These are phyloP conservation scores for Aegilops umbellulata DNA, from an alignment of 176 grass and related monocot species.

Conservation along the genomic window DNA sequence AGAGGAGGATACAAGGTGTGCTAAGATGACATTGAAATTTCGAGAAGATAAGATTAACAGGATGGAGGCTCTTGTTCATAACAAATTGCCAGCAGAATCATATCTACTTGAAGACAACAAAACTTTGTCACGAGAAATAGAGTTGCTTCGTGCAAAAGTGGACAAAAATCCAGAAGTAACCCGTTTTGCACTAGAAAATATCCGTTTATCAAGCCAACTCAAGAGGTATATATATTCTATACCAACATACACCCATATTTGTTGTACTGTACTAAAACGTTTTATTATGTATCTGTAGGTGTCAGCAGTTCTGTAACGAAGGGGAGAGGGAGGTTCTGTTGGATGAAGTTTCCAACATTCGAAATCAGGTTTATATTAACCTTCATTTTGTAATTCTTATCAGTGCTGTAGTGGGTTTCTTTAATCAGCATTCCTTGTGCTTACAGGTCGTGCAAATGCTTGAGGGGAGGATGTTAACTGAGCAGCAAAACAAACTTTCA, in stretches of 20 bases:
- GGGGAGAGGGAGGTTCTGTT: constrained; percentile 78
- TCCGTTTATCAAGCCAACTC: constrained; percentile 83
- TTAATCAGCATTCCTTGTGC: constrained; percentile 35
- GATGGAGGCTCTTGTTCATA: constrained; percentile 59
- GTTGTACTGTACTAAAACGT: constrained; percentile 15
- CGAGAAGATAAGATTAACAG: constrained; percentile 87
- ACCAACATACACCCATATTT: neutral
- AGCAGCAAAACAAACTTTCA: constrained; percentile 40
- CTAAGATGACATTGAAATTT: constrained; percentile 93
- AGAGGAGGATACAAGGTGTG: constrained; percentile 80
- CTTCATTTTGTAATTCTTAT: constrained; percentile 22
- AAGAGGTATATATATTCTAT: constrained; percentile 50
- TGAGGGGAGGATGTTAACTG: constrained; percentile 53
- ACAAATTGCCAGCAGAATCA: constrained; percentile 56
- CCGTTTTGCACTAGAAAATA: constrained; percentile 95
- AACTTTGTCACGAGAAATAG: constrained; percentile 58
- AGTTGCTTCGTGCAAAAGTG: constrained; percentile 58
- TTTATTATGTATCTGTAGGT: constrained; percentile 52
- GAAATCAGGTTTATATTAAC: constrained; percentile 58
- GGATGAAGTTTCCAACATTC: constrained; percentile 75
- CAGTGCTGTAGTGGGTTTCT: neutral
- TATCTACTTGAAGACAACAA: constrained; percentile 76
- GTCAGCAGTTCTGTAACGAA: constrained; percentile 69
- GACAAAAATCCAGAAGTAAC: constrained; percentile 96
- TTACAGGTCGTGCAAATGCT: constrained; percentile 55